Conservation (phyloP, 2,329 filamentous ascomycete genomes). For the Cladosporium sp. region DNA sequence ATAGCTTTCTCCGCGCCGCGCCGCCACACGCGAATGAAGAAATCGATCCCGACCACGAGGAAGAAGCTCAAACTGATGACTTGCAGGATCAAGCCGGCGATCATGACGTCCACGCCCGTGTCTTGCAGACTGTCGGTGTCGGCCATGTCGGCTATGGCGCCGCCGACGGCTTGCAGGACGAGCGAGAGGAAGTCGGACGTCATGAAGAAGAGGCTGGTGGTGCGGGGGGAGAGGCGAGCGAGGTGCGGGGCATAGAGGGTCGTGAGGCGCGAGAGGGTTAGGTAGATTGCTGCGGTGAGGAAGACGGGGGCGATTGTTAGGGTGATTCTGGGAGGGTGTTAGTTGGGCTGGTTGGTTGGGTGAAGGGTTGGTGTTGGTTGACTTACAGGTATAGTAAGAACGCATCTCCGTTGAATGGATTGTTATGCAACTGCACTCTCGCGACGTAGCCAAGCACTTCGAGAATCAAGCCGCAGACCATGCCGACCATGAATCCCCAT, state of each 20-base stretch:
- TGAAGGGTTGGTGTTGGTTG: neutral
- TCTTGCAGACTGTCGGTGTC: conserved; percentile 25
- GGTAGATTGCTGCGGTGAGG: conserved; percentile 43
- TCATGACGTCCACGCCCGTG: conserved; percentile 58
- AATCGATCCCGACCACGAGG: conserved; percentile 29
- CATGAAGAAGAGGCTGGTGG: conserved; percentile 53
- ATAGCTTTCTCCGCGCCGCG: neutral
- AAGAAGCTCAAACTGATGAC: conserved; percentile 56
- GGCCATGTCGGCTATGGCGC: conserved; percentile 34
- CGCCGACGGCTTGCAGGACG: conserved; percentile 53
- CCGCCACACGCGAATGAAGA: conserved; percentile 5
- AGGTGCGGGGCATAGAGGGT: conserved; percentile 32
- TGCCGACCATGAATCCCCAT: conserved; percentile 52
- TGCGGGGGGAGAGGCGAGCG: conserved; percentile 23
- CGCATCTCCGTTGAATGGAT: conserved; percentile 41
- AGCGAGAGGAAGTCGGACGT: conserved; percentile 52
- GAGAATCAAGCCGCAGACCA: conserved; percentile 45
- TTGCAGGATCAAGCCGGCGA: conserved; percentile 60
- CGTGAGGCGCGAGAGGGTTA: conserved; percentile 40
- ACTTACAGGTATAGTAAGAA: conserved; percentile 34
- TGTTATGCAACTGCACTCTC: conserved; percentile 42
- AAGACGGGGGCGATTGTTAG: conserved; percentile 44
- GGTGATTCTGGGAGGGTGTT: conserved; percentile 34
- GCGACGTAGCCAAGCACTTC: conserved; percentile 55
- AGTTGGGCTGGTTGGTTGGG: neutral